Conservation (phyloP, 371 early-diverging fungal species). For the Mortierella sp. region DNA sequence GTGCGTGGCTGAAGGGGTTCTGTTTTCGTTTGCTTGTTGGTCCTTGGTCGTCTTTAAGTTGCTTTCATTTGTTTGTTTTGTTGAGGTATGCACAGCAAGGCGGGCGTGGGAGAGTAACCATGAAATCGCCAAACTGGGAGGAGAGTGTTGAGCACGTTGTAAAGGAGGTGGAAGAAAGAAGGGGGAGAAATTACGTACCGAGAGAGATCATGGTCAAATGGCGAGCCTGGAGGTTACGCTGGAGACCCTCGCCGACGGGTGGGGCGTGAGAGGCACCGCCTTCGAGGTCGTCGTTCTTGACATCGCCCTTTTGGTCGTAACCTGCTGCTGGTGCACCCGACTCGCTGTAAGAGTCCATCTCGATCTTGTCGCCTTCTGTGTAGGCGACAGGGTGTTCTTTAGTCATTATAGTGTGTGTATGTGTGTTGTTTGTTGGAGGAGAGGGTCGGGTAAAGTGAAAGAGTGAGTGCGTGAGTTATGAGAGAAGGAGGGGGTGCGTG, state of each 20-base stretch:
- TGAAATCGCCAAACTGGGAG: neutral
- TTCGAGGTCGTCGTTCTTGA: neutral
- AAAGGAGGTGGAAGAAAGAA: neutral
- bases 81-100: neutral
- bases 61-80: neutral
- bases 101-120: neutral
- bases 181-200: constrained; percentile 52
- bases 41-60: neutral
- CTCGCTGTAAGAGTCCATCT: constrained; percentile 38
- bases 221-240: constrained; percentile 77
- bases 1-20: neutral
- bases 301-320: constrained; percentile 7
- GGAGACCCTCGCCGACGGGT: constrained; percentile 47
- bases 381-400: constrained; percentile 26
- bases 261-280: constrained; percentile 7
- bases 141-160: neutral
- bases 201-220: constrained; percentile 89
- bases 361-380: constrained; percentile 28
- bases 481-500: neutral
- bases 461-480: neutral
- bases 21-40: neutral
- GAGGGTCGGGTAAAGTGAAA: neutral
- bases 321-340: constrained; percentile 5
- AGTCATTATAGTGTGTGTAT: constrained; percentile 22
- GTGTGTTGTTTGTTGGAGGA: neutral